phyloP scores from a whole-genome alignment of 257 asterid species.

The Verbascum thapsus region DNA sequence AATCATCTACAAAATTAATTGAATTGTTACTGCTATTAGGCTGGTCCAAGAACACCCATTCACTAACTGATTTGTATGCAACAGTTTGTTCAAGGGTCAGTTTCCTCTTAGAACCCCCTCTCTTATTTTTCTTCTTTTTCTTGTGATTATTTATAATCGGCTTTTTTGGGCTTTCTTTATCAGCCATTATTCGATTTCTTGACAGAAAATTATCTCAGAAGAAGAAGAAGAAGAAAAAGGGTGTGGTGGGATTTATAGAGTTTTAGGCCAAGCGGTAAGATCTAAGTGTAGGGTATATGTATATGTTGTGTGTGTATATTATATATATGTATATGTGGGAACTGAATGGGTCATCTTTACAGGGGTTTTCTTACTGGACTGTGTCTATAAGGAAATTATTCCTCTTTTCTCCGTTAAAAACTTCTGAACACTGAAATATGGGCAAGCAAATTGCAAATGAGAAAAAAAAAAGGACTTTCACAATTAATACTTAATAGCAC shows the following conservation, averaged over 20 bases:
- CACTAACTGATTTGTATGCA: constrained; percentile 80
- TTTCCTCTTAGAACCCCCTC: constrained; percentile 90
- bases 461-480: constrained; percentile 3
- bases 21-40: constrained; percentile 32
- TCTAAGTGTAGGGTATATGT: constrained; percentile 32
- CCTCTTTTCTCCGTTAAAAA: constrained; percentile 1
- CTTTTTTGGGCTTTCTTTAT: constrained; percentile 56
- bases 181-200: constrained; percentile 45
- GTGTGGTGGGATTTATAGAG: constrained; percentile 6
- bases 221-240: neutral
- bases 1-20: constrained; percentile 37
- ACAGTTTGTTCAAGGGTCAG: constrained; percentile 79
- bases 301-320: neutral
- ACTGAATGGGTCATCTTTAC: constrained; percentile 36
- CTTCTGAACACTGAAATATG: constrained; percentile 12
- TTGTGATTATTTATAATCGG: constrained; percentile 26
- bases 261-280: constrained; percentile 32
- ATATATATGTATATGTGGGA: constrained; percentile 29
- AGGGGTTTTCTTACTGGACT: constrained; percentile 29
- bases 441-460: constrained; percentile 2
- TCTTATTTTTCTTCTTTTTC: constrained; percentile 85
- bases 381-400: constrained; percentile 18
- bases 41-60: constrained; percentile 82
- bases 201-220: neutral
- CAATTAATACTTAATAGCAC: too few relatives aligned